Evolutionary conservation across 1,284 basidiomycete genomes (phyloP).

Genomic region (Melampsora abietis-canadensis): DNA sequence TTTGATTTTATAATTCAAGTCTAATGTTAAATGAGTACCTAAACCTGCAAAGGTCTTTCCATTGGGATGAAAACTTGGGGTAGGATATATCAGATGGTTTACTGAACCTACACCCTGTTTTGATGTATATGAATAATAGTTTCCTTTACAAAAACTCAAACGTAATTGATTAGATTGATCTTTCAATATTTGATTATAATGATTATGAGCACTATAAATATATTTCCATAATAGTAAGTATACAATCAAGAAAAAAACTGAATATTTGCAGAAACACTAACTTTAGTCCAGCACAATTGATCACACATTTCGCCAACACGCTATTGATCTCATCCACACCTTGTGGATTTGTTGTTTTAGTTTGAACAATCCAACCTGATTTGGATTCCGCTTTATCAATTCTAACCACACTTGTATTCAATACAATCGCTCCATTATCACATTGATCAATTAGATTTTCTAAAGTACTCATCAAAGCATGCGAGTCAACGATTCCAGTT

Average conservation of each 20-base stretch:
- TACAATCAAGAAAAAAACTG: slow-evolving; percentile 59
- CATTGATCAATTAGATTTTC: slow-evolving; percentile 56
- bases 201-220: slow-evolving; percentile 38
- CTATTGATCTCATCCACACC: slow-evolving; percentile 58
- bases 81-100: slow-evolving; percentile 79
- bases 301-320: slow-evolving; percentile 75
- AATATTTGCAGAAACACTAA: slow-evolving; percentile 52
- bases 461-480: slow-evolving; percentile 57
- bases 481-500: slow-evolving; percentile 89
- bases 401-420: slow-evolving; percentile 80
- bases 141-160: slow-evolving; percentile 49
- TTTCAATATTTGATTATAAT: slow-evolving; percentile 48
- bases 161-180: slow-evolving; percentile 31
- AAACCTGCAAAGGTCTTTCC: slow-evolving; percentile 59
- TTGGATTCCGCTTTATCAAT: slow-evolving; percentile 62
- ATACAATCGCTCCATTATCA: slow-evolving; percentile 70
- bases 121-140: slow-evolving; percentile 59
- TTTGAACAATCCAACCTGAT: slow-evolving; percentile 61
- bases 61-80: slow-evolving; percentile 58
- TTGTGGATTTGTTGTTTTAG: slow-evolving; percentile 49
- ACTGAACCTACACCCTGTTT: slow-evolving; percentile 62
- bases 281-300: slow-evolving; percentile 85
- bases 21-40: slow-evolving; percentile 81
- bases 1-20: slow-evolving; percentile 77
- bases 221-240: background rate